Evolutionary conservation across 768 basidiomycete genomes (phyloP).

Genomic region (Kwoniella heveanensis): DNA sequence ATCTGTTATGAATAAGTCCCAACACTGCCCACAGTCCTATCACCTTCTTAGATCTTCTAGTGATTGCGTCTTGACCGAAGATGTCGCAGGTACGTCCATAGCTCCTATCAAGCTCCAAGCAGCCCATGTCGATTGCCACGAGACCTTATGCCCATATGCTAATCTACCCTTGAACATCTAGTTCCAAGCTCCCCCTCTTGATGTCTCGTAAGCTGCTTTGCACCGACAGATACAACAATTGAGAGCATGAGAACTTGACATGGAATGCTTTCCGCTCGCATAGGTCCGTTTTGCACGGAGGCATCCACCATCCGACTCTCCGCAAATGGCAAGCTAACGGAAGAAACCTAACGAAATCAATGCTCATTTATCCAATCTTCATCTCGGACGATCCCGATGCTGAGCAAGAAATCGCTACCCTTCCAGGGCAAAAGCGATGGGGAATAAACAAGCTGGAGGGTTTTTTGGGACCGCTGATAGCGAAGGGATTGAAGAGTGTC

Average conservation of each 20-base stretch:
- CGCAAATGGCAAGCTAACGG: constrained; percentile 84
- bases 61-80: too few relatives aligned
- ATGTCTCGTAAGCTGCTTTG: constrained; percentile 27
- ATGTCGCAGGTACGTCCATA: constrained; percentile 1
- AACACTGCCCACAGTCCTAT: too few relatives aligned
- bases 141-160: too few relatives aligned
- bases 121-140: too few relatives aligned
- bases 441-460: constrained; percentile 87
- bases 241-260: too few relatives aligned
- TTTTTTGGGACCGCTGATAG: constrained; percentile 82
- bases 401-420: constrained; percentile 69
- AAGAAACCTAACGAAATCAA: constrained; percentile 60
- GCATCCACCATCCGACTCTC: constrained; percentile 87
- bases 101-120: background rate
- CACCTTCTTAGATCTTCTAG: too few relatives aligned
- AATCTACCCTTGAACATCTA: background rate
- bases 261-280: too few relatives aligned
- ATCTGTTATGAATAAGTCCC: too few relatives aligned
- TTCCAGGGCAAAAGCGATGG: constrained; percentile 91
- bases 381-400: constrained; percentile 92
- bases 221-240: background rate
- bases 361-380: constrained; percentile 99
- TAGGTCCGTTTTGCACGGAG: constrained; percentile 65
- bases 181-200: constrained; percentile 27
- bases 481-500: constrained; percentile 86